These are phyloP conservation scores for Hypoxylon subgilvum DNA, from an alignment of 495 filamentous ascomycete genomes.

Conservation along the genomic window DNA sequence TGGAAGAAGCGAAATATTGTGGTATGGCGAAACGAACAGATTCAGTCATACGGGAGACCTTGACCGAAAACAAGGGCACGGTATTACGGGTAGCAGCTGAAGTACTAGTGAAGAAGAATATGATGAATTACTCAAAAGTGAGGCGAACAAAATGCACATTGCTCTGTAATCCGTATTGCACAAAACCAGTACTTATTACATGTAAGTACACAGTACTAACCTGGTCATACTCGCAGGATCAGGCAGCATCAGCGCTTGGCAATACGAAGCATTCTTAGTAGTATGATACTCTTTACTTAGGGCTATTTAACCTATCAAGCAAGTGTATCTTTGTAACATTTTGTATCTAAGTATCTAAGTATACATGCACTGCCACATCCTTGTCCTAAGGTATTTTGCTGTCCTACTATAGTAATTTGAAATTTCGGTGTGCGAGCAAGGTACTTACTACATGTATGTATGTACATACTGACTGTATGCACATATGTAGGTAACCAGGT, in stretches of 20 bases:
- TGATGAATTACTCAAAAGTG: slow-evolving; percentile 43
- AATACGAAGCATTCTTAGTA: too few species aligned
- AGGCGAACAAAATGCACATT: slow-evolving; percentile 41
- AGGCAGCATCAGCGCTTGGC: too few species aligned
- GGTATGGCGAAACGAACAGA: slow-evolving; percentile 5
- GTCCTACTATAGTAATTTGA: neutral
- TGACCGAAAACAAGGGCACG: slow-evolving; percentile 17
- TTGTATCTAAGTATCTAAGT: too few species aligned
- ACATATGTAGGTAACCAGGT: too few species aligned
- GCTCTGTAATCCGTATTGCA: neutral
- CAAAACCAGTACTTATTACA: neutral
- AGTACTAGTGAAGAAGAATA: neutral
- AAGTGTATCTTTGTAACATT: slow-evolving; percentile 16
- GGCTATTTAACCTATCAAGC: neutral
- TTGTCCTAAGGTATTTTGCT: too few species aligned
- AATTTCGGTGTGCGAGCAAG: neutral
- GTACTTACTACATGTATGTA: neutral
- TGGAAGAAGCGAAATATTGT: neutral
- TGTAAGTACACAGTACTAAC: too few species aligned
- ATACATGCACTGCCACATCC: slow-evolving; percentile 17
- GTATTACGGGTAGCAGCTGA: neutral
- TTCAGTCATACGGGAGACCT: neutral
- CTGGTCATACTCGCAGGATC: too few species aligned
- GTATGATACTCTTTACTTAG: too few species aligned
- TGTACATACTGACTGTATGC: neutral